Evolutionary conservation across 805 yeast genomes (phyloP).

Genomic region (Candida lessepsii): DNA sequence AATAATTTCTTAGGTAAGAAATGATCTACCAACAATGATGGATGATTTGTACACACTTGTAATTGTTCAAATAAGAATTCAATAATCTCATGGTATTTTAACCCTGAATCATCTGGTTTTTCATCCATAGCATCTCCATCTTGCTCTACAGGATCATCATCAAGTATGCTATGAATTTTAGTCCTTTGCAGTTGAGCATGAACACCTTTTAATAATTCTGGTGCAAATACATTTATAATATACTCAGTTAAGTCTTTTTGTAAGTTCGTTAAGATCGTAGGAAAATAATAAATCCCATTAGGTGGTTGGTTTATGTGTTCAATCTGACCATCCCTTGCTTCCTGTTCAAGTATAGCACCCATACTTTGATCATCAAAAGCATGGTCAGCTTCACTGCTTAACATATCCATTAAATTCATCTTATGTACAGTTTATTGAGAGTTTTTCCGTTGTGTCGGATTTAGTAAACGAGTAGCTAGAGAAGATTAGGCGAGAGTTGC

Average conservation of each 20-base stretch:
- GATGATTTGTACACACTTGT: conserved; percentile 57
- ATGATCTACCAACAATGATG: conserved; percentile 72
- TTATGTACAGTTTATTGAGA: neutral
- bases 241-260: conserved; percentile 37
- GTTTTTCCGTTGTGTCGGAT: conserved; percentile 1
- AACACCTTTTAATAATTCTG: conserved; percentile 25
- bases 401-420: conserved; percentile 42
- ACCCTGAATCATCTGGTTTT: neutral
- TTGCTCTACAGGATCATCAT: conserved; percentile 9
- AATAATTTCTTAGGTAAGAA: conserved; percentile 70
- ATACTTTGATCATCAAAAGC: conserved; percentile 16
- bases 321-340: neutral
- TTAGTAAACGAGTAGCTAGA: no score
- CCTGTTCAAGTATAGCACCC: conserved; percentile 12
- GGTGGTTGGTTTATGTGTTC: conserved; percentile 15
- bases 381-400: conserved; percentile 30
- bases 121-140: conserved; percentile 3
- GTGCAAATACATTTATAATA: conserved; percentile 28
- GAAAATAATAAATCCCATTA: conserved; percentile 31
- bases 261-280: conserved; percentile 31
- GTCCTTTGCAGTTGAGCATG: conserved; percentile 25
- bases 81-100: conserved; percentile 30
- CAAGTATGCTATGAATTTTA: conserved; percentile 37
- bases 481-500: no score
- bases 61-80: conserved; percentile 46